Percentiles rank a stretch among this genome's conserved stretches.
These are phyloP conservation scores for Ambrosia trifida DNA, from an alignment of 129 eudicot species.

Conservation along the genomic window DNA sequence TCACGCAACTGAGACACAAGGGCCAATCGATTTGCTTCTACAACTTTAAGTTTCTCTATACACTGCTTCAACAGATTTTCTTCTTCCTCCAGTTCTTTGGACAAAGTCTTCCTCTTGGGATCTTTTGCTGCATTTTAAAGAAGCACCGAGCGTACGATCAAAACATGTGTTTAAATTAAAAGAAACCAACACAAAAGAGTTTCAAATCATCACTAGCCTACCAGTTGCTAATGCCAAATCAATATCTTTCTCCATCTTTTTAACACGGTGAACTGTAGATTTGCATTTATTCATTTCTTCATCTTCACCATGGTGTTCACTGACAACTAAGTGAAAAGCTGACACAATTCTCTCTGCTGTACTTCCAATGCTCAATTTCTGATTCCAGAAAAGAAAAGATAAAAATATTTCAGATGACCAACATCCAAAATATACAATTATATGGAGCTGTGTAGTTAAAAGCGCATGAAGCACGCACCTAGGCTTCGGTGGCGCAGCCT, in stretches of 20 bases:
- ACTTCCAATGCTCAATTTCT: slow-evolving; percentile 87
- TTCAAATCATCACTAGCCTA: slow-evolving; percentile 23
- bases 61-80: slow-evolving; percentile 61
- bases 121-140: slow-evolving; percentile 57
- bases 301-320: slow-evolving; percentile 76
- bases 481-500: no score
- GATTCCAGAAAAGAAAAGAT: slow-evolving; percentile 30
- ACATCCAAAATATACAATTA: slow-evolving; percentile 2
- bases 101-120: slow-evolving; percentile 68
- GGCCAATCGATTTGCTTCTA: slow-evolving; percentile 82
- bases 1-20: slow-evolving; percentile 81
- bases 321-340: slow-evolving; percentile 72
- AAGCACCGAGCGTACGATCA: neutral
- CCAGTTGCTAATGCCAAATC: slow-evolving; percentile 66
- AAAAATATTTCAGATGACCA: slow-evolving; percentile 6
- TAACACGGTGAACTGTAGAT: slow-evolving; percentile 63
- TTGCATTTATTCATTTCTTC: slow-evolving; percentile 81
- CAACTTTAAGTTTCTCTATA: slow-evolving; percentile 78
- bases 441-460: neutral
- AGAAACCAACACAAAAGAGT: slow-evolving; percentile 11
- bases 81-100: slow-evolving; percentile 75
- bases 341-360: slow-evolving; percentile 84
- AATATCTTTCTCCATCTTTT: slow-evolving; percentile 79
- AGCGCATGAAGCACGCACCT: no score
- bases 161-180: neutral